These are phyloP conservation scores for Spatholobus suberectus DNA, from an alignment of 306 rosid genomes.

Conservation along the genomic window DNA sequence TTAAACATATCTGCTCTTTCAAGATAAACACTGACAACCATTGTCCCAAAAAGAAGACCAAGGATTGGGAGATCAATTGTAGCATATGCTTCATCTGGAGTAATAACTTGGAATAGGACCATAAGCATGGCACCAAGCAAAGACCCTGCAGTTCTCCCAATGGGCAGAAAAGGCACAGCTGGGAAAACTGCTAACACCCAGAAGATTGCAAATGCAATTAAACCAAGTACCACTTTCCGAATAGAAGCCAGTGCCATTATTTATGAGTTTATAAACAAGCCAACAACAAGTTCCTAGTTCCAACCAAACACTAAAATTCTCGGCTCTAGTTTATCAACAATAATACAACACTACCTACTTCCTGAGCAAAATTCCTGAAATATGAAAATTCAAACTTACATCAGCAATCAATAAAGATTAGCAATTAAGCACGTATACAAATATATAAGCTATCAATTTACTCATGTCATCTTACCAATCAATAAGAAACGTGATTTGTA, in stretches of 20 bases:
- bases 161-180: conserved; percentile 71
- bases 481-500: neutral
- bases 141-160: conserved; percentile 86
- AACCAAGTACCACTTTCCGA: conserved; percentile 67
- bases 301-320: conserved; percentile 18
- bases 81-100: conserved; percentile 70
- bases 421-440: neutral
- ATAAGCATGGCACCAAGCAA: conserved; percentile 79
- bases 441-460: neutral
- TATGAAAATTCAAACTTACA: conserved; percentile 3
- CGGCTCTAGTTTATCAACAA: conserved; percentile 6
- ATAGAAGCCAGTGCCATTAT: conserved; percentile 63
- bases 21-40: conserved; percentile 79
- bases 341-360: neutral
- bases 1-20: conserved; percentile 84
- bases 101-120: conserved; percentile 64
- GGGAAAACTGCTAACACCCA: conserved; percentile 83
- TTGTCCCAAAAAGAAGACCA: conserved; percentile 85
- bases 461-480: neutral
- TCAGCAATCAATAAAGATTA: neutral
- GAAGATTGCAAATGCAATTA: conserved; percentile 67
- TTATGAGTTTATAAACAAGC: conserved; percentile 2
- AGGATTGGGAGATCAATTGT: conserved; percentile 77
- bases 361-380: conserved; percentile 10
- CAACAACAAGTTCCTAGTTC: neutral